These are phyloP conservation scores for Skeletonema grethae DNA, from an alignment of 108 stramenopile species.

Conservation along the genomic window DNA sequence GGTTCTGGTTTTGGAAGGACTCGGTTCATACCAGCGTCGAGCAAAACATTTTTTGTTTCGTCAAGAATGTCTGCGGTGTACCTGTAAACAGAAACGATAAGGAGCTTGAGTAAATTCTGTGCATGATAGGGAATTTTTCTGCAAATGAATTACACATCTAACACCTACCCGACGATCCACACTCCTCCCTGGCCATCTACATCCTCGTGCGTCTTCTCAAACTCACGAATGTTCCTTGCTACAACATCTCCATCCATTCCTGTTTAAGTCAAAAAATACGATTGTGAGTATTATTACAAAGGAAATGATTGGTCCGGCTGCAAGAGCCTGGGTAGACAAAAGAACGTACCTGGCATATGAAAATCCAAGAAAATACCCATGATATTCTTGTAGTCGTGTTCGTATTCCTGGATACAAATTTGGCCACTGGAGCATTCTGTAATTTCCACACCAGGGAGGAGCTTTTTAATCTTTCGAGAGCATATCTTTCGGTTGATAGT, in stretches of 20 bases:
- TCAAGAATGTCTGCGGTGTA: slow-evolving; percentile 34
- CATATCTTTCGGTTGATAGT: slow-evolving; percentile 31
- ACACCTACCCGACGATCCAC: slow-evolving; percentile 23
- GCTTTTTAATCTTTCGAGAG: slow-evolving; percentile 16
- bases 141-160: background rate
- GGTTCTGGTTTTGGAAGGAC: slow-evolving; percentile 31
- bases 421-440: slow-evolving; percentile 24
- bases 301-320: background rate
- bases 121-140: too few relatives aligned
- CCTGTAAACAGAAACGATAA: background rate
- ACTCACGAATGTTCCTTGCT: slow-evolving; percentile 24
- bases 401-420: slow-evolving; percentile 20
- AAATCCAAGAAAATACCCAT: slow-evolving; percentile 37
- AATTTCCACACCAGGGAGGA: slow-evolving; percentile 15
- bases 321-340: background rate
- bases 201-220: slow-evolving; percentile 20
- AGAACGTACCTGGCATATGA: slow-evolving; percentile 23
- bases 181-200: slow-evolving; percentile 2
- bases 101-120: background rate
- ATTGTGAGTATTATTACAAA: background rate
- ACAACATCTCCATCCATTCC: slow-evolving; percentile 30
- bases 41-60: background rate
- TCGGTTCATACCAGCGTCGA: slow-evolving; percentile 22
- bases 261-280: background rate
- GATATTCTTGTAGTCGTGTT: slow-evolving; percentile 8